Evolutionary conservation across 805 yeast genomes (phyloP).

Genomic region (Spathaspora sp.): DNA sequence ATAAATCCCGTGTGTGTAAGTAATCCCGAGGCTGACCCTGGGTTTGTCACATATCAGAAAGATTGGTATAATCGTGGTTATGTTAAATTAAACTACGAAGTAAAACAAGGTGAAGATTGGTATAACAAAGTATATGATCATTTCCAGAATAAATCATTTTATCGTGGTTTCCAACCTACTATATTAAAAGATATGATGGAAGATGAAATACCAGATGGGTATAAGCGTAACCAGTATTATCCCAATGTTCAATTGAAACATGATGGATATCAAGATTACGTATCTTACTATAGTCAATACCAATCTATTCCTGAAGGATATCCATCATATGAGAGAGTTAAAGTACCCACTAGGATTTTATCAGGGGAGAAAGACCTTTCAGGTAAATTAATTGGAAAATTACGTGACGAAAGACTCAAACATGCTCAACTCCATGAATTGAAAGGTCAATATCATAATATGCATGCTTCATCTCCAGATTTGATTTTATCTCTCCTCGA

Average conservation of each 20-base stretch:
- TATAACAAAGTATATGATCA: slow-evolving; percentile 8
- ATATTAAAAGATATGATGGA: slow-evolving; percentile 14
- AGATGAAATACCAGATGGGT: slow-evolving; percentile 11
- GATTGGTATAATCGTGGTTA: slow-evolving; percentile 9
- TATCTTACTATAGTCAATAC: slow-evolving; percentile 7
- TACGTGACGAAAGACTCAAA: background rate
- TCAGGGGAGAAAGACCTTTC: slow-evolving; percentile 10
- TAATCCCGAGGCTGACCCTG: slow-evolving; percentile 7
- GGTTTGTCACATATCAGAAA: slow-evolving; percentile 1
- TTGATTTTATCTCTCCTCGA: slow-evolving; percentile 4
- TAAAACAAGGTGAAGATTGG: slow-evolving; percentile 10
- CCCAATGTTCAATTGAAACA: slow-evolving; percentile 11
- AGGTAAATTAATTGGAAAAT: background rate
- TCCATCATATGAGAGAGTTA: slow-evolving; percentile 6
- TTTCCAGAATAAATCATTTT: slow-evolving; percentile 12
- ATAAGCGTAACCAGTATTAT: slow-evolving; percentile 5
- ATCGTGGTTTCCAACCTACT: slow-evolving; percentile 10
- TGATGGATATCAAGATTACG: slow-evolving; percentile 8
- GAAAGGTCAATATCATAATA: slow-evolving; percentile 10
- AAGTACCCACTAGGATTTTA: slow-evolving; percentile 12
- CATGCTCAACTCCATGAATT: slow-evolving; percentile 4
- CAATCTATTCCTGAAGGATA: slow-evolving; percentile 2
- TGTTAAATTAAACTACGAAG: slow-evolving; percentile 8
- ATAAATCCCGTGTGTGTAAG: slow-evolving; percentile 60
- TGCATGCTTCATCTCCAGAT: slow-evolving; percentile 16